phyloP scores from a whole-genome alignment of 1,284 basidiomycete genomes.

The Vanrija humicola region DNA sequence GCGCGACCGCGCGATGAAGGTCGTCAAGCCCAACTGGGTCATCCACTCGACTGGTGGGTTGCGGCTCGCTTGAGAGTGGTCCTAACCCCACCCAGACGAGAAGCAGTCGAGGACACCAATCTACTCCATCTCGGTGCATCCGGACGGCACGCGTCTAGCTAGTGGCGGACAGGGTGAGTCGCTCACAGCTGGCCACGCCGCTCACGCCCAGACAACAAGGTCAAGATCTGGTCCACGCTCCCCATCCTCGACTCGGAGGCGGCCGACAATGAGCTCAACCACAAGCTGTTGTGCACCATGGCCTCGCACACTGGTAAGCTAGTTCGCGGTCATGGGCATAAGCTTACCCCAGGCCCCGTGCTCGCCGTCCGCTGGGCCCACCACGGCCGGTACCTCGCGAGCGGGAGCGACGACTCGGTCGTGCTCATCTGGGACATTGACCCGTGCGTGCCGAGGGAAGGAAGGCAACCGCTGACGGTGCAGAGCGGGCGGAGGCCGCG shows the following conservation, averaged over 20 bases:
- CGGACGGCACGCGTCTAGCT: slow-evolving; percentile 90
- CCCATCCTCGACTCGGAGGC: slow-evolving; percentile 75
- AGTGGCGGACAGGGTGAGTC: slow-evolving; percentile 73
- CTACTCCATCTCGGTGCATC: slow-evolving; percentile 89
- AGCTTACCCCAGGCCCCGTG: slow-evolving; percentile 63
- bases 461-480: slow-evolving; percentile 1
- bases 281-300: slow-evolving; percentile 84
- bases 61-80: not conserved
- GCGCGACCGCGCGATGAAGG: slow-evolving; percentile 32
- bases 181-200: not conserved
- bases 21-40: slow-evolving; percentile 49
- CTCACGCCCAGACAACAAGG: slow-evolving; percentile 66
- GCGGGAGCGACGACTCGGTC: slow-evolving; percentile 92
- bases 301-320: slow-evolving; percentile 75
- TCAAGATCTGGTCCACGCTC: slow-evolving; percentile 95
- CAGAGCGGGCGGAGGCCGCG: slow-evolving; percentile 73
- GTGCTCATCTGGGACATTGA: slow-evolving; percentile 97
- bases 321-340: not conserved
- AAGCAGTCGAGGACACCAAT: slow-evolving; percentile 74
- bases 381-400: slow-evolving; percentile 88
- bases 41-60: slow-evolving; percentile 33
- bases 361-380: slow-evolving; percentile 94
- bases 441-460: slow-evolving; percentile 59
- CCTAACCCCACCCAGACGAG: slow-evolving; percentile 29
- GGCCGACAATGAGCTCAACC: slow-evolving; percentile 70